Percentiles rank a stretch among this genome's conserved stretches.
Evolutionary conservation across 495 filamentous ascomycete genomes (phyloP).

Genomic region (Hypoxylon rickii): DNA sequence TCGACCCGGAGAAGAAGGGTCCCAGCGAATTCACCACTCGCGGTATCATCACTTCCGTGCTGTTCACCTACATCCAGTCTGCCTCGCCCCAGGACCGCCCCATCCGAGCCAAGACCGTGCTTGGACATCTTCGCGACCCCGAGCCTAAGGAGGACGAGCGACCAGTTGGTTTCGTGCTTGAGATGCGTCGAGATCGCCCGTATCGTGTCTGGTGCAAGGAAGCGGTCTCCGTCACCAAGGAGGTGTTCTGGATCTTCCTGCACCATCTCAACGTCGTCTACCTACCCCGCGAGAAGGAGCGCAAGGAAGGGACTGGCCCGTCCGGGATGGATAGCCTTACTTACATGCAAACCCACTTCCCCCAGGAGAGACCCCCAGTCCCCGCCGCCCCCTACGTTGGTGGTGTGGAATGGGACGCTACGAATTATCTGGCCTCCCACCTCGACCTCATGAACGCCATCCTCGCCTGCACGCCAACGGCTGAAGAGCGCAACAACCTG

Average conservation of each 20-base stretch:
- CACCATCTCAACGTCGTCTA: conserved; percentile 90
- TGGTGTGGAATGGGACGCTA: conserved; percentile 98
- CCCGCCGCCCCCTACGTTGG: conserved; percentile 96
- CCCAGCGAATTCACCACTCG: conserved; percentile 95
- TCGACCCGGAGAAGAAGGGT: conserved; percentile 95
- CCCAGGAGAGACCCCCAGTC: conserved; percentile 83
- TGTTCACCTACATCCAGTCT: conserved; percentile 81
- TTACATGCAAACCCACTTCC: conserved; percentile 79
- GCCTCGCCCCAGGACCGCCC: conserved; percentile 57
- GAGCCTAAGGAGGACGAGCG: conserved; percentile 71
- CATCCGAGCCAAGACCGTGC: conserved; percentile 66
- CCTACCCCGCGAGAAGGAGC: conserved; percentile 48
- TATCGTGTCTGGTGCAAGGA: conserved; percentile 96
- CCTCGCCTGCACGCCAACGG: conserved; percentile 77
- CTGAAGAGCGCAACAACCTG: conserved; percentile 74
- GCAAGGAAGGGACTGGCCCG: conserved; percentile 21
- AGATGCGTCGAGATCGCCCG: conserved; percentile 84
- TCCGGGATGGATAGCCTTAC: conserved; percentile 38
- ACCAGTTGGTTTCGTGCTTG: conserved; percentile 82
- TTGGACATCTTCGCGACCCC: conserved; percentile 82
- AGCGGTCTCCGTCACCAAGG: conserved; percentile 88
- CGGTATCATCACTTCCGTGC: conserved; percentile 78
- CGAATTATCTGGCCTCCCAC: conserved; percentile 91
- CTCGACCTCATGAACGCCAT: conserved; percentile 92
- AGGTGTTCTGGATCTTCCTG: conserved; percentile 99